Conservation (phyloP, 345 rosid genomes). For the Hibiscus tridactylites region DNA sequence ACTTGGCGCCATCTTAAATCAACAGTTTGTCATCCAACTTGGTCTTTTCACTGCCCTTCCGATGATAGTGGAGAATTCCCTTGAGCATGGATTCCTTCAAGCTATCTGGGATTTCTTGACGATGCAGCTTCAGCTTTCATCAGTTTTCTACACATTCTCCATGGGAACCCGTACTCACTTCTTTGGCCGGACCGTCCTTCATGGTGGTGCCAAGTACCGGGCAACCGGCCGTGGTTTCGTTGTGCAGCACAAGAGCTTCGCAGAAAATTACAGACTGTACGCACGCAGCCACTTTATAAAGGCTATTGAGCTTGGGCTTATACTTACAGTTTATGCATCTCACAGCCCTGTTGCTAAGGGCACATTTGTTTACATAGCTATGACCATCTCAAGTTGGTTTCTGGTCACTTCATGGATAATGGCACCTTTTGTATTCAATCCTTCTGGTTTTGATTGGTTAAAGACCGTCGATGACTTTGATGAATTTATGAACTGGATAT, state of each 20-base stretch:
- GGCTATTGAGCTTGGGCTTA: conserved; percentile 77
- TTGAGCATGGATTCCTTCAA: conserved; percentile 90
- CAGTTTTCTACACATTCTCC: conserved; percentile 89
- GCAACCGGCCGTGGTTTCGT: conserved; percentile 98
- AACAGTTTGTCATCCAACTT: conserved; percentile 87
- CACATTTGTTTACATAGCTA: conserved; percentile 47
- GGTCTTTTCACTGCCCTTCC: conserved; percentile 96
- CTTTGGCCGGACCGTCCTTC: conserved; percentile 93
- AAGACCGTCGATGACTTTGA: conserved; percentile 79
- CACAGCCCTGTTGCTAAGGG: conserved; percentile 45
- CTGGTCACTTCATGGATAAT: conserved; percentile 72
- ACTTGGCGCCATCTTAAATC: conserved; percentile 77
- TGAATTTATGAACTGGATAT: conserved; percentile 71
- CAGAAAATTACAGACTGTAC: neutral
- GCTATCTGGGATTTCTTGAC: conserved; percentile 94
- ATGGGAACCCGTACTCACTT: conserved; percentile 96
- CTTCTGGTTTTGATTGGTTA: conserved; percentile 89
- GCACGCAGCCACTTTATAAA: conserved; percentile 27
- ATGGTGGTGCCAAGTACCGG: conserved; percentile 96
- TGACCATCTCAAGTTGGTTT: conserved; percentile 5
- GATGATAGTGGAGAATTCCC: conserved; percentile 89
- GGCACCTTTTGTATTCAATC: conserved; percentile 80
- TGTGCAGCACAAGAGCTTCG: conserved; percentile 84
- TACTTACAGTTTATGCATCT: conserved; percentile 56
- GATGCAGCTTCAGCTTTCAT: conserved; percentile 93